These are phyloP conservation scores for Fusarium sulawesiense DNA, from an alignment of 2,329 filamentous ascomycete species.

Conservation along the genomic window DNA sequence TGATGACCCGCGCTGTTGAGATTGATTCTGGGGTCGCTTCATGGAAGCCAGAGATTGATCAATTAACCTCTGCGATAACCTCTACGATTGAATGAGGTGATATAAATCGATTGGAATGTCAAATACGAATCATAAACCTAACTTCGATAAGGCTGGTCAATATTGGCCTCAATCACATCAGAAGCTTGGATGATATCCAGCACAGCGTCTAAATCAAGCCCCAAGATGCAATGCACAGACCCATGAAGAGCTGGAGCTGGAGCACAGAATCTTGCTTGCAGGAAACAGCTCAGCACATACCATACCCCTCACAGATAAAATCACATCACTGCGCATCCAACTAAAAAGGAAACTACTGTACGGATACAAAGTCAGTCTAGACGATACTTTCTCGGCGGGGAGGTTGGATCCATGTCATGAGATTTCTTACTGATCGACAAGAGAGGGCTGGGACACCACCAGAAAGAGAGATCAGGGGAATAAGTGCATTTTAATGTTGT, in stretches of 20 bases:
- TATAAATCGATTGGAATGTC: too few species aligned
- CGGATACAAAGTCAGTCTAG: constrained; percentile 26
- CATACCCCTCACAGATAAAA: constrained; percentile 21
- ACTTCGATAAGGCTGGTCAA: background rate
- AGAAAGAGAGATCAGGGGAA: background rate
- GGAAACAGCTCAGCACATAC: constrained; percentile 37
- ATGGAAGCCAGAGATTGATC: too few species aligned
- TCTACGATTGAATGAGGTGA: too few species aligned
- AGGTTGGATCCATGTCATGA: constrained; percentile 24
- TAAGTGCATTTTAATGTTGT: constrained; percentile 23
- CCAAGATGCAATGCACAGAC: constrained; percentile 35
- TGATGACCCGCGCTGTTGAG: background rate
- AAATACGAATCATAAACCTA: background rate
- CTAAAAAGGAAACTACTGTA: constrained; percentile 6
- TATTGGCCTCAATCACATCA: constrained; percentile 24
- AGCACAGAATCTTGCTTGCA: constrained; percentile 18
- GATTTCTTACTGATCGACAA: constrained; percentile 6
- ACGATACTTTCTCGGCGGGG: constrained; percentile 13
- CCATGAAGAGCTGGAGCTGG: background rate
- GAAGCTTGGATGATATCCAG: constrained; percentile 7
- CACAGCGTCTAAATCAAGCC: constrained; percentile 23
- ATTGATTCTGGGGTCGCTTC: background rate
- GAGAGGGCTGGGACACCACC: constrained; percentile 15
- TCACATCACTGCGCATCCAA: constrained; percentile 42
- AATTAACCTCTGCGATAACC: too few species aligned